Percentiles rank a stretch among this genome's conserved stretches.
These are phyloP conservation scores for Fusarium penzigii DNA, from an alignment of 2,329 filamentous ascomycete species.

Conservation along the genomic window DNA sequence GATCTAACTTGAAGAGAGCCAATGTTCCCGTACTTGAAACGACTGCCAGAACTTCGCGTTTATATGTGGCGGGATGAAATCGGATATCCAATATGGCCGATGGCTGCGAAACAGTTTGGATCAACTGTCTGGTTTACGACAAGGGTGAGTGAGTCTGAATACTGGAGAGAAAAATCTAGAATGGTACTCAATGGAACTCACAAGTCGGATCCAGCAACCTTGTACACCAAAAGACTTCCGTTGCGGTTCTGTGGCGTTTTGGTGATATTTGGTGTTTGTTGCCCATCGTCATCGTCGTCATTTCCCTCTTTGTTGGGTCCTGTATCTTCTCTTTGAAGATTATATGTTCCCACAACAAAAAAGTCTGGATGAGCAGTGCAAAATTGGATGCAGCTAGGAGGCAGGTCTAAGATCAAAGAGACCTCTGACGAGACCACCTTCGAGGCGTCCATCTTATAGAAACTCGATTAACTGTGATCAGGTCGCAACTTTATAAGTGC, in stretches of 20 bases:
- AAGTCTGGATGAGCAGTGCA: slow-evolving; percentile 62
- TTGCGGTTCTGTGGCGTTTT: slow-evolving; percentile 63
- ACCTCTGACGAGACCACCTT: slow-evolving; percentile 42
- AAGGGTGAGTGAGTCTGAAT: not conserved
- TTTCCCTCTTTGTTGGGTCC: slow-evolving; percentile 7
- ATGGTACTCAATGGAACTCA: slow-evolving; percentile 43
- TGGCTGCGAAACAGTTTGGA: slow-evolving; percentile 63
- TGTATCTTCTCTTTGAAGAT: slow-evolving; percentile 57
- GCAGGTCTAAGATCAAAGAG: slow-evolving; percentile 61
- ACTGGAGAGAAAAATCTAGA: not conserved
- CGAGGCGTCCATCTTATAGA: slow-evolving; percentile 22
- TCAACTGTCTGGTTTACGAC: slow-evolving; percentile 44
- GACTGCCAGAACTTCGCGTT: slow-evolving; percentile 62
- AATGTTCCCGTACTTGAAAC: slow-evolving; percentile 77
- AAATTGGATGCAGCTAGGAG: slow-evolving; percentile 79
- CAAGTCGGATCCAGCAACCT: slow-evolving; percentile 53
- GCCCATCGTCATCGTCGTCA: slow-evolving; percentile 20
- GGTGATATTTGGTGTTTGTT: slow-evolving; percentile 18
- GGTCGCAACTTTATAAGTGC: not conserved
- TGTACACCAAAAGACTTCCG: slow-evolving; percentile 72
- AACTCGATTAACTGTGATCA: not conserved
- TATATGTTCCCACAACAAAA: slow-evolving; percentile 84
- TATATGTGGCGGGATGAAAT: slow-evolving; percentile 59
- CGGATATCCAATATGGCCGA: slow-evolving; percentile 84
- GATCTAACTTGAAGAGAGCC: slow-evolving; percentile 60